These are phyloP conservation scores for Marchantia paleacea DNA, from an alignment of 225 moss, liverwort and hornwort genomes.

Conservation along the genomic window DNA sequence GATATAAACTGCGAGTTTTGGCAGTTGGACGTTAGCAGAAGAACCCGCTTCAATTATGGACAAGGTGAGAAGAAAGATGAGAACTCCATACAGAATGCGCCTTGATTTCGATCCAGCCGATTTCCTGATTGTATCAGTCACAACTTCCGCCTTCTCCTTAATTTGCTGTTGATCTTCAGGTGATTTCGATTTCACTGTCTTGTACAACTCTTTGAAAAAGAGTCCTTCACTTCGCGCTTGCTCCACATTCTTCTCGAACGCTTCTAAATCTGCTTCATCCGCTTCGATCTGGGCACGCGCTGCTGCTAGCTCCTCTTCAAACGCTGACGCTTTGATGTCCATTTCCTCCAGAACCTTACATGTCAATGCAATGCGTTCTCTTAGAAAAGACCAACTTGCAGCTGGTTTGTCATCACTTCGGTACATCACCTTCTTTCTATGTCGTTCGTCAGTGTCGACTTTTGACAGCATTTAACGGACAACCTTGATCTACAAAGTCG, in stretches of 20 bases:
- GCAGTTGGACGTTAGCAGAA: conserved; percentile 52
- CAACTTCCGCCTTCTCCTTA: conserved; percentile 47
- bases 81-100: conserved; percentile 59
- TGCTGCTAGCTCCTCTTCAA: conserved; percentile 86
- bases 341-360: conserved; percentile 75
- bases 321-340: conserved; percentile 73
- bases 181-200: conserved; percentile 56
- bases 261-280: conserved; percentile 62
- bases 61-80: conserved; percentile 63
- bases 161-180: conserved; percentile 56
- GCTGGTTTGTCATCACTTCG: no score
- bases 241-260: conserved; percentile 84
- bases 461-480: no score
- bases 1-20: conserved; percentile 62
- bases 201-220: conserved; percentile 88
- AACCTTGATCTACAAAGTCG: no score
- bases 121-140: conserved; percentile 43
- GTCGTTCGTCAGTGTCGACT: no score
- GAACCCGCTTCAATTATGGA: conserved; percentile 56
- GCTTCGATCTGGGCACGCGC: conserved; percentile 96
- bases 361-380: neutral
- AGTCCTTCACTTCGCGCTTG: conserved; percentile 84
- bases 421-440: no score
- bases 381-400: no score
- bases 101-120: conserved; percentile 62